phyloP scores from a whole-genome alignment of 345 rosid species.

The Lenwebbia sp. region DNA sequence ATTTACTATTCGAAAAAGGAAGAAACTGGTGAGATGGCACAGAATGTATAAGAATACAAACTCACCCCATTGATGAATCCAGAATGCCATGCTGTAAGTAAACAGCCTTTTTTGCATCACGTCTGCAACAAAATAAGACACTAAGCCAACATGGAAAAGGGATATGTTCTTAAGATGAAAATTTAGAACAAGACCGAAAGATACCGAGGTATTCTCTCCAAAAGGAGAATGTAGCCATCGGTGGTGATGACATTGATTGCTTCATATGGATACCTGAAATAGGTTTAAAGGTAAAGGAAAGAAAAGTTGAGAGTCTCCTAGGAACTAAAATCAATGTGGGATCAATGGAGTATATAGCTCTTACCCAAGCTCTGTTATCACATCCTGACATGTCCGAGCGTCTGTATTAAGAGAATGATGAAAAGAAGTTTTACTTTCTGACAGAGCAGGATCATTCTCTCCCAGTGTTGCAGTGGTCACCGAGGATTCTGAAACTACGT shows the following conservation, averaged over 20 bases:
- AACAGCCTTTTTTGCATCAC: conserved; percentile 84
- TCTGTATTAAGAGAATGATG: conserved; percentile 75
- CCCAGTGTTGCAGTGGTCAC: conserved; percentile 54
- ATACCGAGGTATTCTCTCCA: conserved; percentile 97
- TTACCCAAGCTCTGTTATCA: conserved; percentile 95
- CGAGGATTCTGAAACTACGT: conserved; percentile 12
- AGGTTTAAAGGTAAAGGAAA: background rate
- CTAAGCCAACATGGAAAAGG: conserved; percentile 8
- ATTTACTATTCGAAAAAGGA: background rate
- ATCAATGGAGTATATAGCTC: conserved; percentile 4
- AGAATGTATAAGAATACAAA: background rate
- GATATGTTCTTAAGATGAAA: background rate
- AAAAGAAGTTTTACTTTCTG: conserved; percentile 38
- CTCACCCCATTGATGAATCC: conserved; percentile 98
- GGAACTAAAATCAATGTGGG: background rate
- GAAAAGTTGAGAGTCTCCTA: background rate
- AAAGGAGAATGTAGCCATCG: conserved; percentile 89
- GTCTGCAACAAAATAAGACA: conserved; percentile 35
- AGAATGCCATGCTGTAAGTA: conserved; percentile 86
- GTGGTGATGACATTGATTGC: conserved; percentile 81
- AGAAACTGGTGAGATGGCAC: background rate
- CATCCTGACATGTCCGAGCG: conserved; percentile 89
- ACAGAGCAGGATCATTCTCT: conserved; percentile 43
- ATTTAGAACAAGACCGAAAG: background rate
- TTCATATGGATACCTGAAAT: conserved; percentile 80